Evolutionary conservation across 1,284 basidiomycete genomes (phyloP), one percentile per base, ranked within the genome.

Genomic region (Rhodotorula sp.): DNA sequence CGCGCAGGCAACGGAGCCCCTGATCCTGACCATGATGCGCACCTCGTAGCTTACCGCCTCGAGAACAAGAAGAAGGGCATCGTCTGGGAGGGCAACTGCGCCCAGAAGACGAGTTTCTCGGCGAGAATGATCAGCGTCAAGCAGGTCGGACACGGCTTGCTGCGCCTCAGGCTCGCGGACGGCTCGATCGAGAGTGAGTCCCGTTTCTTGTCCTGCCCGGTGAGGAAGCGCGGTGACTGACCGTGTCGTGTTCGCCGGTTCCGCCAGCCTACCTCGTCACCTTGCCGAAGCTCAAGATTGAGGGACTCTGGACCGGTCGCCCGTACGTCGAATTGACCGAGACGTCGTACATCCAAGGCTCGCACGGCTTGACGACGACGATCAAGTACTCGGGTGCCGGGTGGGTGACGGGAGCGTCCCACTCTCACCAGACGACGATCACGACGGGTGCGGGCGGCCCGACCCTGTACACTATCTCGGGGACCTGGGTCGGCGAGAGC

Each of bases 91-190:
- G 95, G 95, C 30, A 93, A 97, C 82, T 94, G 88, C 76, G 95
- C 92, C 14, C 95, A 99, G 82, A 98, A 98, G 87, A 98, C 95
- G 12, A 82, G 82, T 30, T 87, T 87, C 81, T 84, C 83, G 49
- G 83, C 83, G 33, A 83, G 85, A 14, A 88, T 88, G 72, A 97
- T 98, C 81, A 88, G 63, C 54, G 95, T 99, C 65, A 94, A 92
- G 82, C 95, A 99, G 82, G 90, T 97, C 74, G 95, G 95, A 10
- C 95, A 99, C 78, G 95, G 95, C 10, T 82, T 91, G 44, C 83
- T 99, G 55, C 90, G 87, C 20, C 85, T 96, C 67, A 82, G 85
- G 67, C 83, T 88, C 30, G 83, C 87, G 6, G 82, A 83, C 17
- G 87, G 87, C 4, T 79, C 78, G 46, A 83, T 84, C 71, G 90